Evolutionary conservation across 768 basidiomycete genomes (phyloP).

Genomic region (Boletus coccyginus): DNA sequence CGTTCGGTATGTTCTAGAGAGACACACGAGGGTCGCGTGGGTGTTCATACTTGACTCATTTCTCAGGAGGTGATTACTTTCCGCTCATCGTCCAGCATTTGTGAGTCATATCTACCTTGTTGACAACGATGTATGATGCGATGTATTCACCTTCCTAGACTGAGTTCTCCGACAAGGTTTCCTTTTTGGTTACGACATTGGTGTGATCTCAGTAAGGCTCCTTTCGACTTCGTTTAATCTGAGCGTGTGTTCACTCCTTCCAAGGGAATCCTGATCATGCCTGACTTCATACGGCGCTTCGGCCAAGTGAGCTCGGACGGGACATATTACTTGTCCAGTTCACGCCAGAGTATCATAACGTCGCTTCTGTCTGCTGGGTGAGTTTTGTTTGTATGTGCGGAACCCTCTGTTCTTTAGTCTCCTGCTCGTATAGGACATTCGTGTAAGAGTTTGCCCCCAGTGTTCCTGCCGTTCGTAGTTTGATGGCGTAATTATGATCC

Average conservation of each 20-base stretch:
- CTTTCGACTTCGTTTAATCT: neutral
- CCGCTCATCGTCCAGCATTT: neutral
- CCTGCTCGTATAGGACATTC: slow-evolving; percentile 5
- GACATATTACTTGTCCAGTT: slow-evolving; percentile 15
- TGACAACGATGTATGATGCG: neutral
- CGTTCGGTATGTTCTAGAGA: slow-evolving; percentile 8
- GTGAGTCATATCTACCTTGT: neutral
- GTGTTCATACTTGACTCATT: neutral
- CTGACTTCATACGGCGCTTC: slow-evolving; percentile 13
- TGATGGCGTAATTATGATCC: neutral
- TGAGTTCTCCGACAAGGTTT: slow-evolving; percentile 7
- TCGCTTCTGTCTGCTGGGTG: slow-evolving; percentile 16
- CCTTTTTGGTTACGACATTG: slow-evolving; percentile 15
- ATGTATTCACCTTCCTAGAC: slow-evolving; percentile 1
- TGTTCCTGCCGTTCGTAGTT: neutral
- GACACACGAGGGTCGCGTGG: neutral
- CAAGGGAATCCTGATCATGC: slow-evolving; percentile 16
- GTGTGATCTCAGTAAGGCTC: slow-evolving; percentile 14
- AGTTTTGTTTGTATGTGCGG: neutral
- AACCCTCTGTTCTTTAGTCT: neutral
- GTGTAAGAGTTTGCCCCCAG: neutral
- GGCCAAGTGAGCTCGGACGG: slow-evolving; percentile 7
- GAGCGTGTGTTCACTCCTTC: neutral
- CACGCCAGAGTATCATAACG: slow-evolving; percentile 17
- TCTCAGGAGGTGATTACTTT: slow-evolving; percentile 7